Percentiles rank a stretch among this genome's conserved stretches.
Evolutionary conservation across 2,329 filamentous ascomycete genomes (phyloP).

Genomic region (Alternaria sp.): DNA sequence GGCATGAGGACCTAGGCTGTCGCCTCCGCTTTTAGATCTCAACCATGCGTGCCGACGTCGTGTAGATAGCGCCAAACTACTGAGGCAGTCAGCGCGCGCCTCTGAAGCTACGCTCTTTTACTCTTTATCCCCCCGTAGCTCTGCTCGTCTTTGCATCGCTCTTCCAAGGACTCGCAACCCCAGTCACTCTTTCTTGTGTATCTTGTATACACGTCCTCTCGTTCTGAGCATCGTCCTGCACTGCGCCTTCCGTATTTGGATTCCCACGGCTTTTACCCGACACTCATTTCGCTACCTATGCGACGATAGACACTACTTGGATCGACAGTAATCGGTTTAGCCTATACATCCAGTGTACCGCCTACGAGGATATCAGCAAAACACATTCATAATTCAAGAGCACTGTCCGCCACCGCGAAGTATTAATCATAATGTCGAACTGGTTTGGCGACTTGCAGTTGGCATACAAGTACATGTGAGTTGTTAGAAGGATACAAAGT

Average conservation of each 20-base stretch:
- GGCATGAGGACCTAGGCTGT: conserved; percentile 34
- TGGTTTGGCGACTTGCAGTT: conserved; percentile 46
- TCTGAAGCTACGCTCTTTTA: conserved; percentile 34
- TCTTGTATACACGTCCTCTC: conserved; percentile 44
- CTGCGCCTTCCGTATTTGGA: conserved; percentile 19
- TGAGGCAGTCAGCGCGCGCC: conserved; percentile 26
- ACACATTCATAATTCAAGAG: neutral
- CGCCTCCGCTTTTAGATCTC: conserved; percentile 44
- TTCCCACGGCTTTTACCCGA: conserved; percentile 23
- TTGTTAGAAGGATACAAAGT: neutral
- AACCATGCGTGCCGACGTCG: conserved; percentile 33
- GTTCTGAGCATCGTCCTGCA: conserved; percentile 21
- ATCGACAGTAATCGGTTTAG: neutral
- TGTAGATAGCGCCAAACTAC: conserved; percentile 35
- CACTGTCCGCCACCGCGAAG: neutral
- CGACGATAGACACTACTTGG: neutral
- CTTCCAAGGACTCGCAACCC: conserved; percentile 25
- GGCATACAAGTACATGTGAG: conserved; percentile 49
- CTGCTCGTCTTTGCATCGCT: conserved; percentile 23
- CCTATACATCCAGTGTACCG: neutral
- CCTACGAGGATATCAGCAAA: neutral
- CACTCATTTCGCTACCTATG: conserved; percentile 5
- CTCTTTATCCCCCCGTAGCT: conserved; percentile 27
- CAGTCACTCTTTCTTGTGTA: conserved; percentile 38
- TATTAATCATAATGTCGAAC: conserved; percentile 19